phyloP scores from a whole-genome alignment of 495 filamentous ascomycete genomes.

The Barbatosphaeria neglecta region DNA sequence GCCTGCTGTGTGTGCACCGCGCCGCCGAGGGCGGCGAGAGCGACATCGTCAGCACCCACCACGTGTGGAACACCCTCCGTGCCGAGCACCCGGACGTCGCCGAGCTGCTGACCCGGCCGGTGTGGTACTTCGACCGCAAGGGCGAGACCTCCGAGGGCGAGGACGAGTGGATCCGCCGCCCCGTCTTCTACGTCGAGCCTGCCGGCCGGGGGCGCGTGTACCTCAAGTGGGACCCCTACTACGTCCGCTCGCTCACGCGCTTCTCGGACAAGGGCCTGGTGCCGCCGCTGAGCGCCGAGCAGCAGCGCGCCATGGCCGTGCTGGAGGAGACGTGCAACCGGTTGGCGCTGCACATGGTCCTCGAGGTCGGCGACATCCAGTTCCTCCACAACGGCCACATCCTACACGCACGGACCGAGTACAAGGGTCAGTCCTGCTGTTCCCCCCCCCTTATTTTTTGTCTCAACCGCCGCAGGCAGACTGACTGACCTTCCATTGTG shows the following conservation, averaged over 20 bases:
- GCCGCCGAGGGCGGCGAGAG: constrained; percentile 76
- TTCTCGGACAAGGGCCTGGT: constrained; percentile 57
- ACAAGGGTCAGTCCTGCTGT: constrained; percentile 23
- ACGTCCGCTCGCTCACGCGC: constrained; percentile 52
- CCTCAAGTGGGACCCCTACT: constrained; percentile 71
- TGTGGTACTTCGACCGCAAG: constrained; percentile 94
- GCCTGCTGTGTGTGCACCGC: constrained; percentile 69
- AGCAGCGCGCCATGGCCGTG: constrained; percentile 50
- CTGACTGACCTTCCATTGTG: constrained; percentile 3
- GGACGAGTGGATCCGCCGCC: constrained; percentile 62
- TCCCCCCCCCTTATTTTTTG: neutral
- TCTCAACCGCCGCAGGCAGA: too few relatives aligned
- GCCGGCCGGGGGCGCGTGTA: constrained; percentile 32
- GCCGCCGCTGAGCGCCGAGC: constrained; percentile 51
- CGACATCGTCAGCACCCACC: constrained; percentile 68
- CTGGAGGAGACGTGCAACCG: constrained; percentile 57
- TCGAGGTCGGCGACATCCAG: constrained; percentile 73
- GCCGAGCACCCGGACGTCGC: constrained; percentile 67
- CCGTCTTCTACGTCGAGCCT: constrained; percentile 62
- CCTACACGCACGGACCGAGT: constrained; percentile 58
- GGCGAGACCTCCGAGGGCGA: constrained; percentile 67
- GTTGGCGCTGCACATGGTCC: constrained; percentile 61
- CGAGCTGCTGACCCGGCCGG: constrained; percentile 57
- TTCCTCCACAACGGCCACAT: constrained; percentile 60
- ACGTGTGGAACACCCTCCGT: constrained; percentile 73